Conservation (phyloP, 208 protist genomes). For the Lotmaria passim region DNA sequence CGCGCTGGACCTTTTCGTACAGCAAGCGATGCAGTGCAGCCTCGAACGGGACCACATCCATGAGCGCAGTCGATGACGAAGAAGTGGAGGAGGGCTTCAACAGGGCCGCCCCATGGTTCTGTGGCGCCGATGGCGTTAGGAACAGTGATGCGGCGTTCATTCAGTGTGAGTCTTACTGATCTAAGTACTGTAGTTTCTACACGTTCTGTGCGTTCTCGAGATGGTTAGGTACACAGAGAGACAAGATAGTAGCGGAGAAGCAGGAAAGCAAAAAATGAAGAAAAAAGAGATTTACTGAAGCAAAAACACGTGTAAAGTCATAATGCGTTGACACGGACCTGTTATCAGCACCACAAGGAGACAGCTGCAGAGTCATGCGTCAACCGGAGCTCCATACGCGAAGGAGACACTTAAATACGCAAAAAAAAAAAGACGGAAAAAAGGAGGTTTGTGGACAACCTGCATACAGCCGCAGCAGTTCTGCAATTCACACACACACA, state of each 20-base stretch:
- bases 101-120: not conserved
- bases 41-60: slow-evolving; percentile 64
- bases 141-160: slow-evolving; percentile 10
- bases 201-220: not conserved
- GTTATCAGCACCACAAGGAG: not conserved
- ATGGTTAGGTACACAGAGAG: not conserved
- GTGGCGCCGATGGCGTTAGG: not conserved
- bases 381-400: too few species aligned
- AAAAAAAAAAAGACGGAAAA: slow-evolving; percentile 29
- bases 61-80: slow-evolving; percentile 21
- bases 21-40: slow-evolving; percentile 66
- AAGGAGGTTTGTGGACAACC: too few species aligned
- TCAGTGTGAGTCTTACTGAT: not conserved
- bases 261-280: not conserved
- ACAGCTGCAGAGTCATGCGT: slow-evolving; percentile 9
- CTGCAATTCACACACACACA: not conserved
- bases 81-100: slow-evolving; percentile 5
- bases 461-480: too few species aligned
- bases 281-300: slow-evolving; percentile 11
- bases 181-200: not conserved
- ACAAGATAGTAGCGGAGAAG: not conserved
- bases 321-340: too few species aligned
- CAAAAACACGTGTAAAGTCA: too few species aligned
- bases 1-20: slow-evolving; percentile 43
- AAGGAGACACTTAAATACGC: too few species aligned